Base-by-base conservation (phyloP, 1,284 basidiomycete species). In the Coriolopsis trogii region DNA sequence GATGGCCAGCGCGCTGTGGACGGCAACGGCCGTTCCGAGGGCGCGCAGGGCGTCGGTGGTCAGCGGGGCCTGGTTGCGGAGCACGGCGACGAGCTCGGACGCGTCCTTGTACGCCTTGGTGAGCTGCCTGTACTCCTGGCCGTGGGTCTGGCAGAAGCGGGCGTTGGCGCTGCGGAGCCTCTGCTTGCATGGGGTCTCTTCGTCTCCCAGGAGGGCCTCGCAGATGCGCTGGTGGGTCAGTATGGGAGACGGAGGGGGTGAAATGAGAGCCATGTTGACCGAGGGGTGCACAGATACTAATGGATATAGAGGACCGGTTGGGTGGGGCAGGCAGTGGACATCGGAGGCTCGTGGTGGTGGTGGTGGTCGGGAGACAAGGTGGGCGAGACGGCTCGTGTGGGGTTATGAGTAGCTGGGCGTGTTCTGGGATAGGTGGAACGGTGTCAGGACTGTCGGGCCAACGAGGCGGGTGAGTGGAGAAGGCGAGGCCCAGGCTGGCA, bases 161-260 rank as follows among this genome's bases (percentile, higher is more conserved):
- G 26, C 34, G 8, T n/a, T 18, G 2, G 38, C 13, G 25, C 6
- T 6, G 5, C 38, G 38, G 23, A 28, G n/a, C 3, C 28, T 12
- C 12, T 16, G 38, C 10, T 15, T 30, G 39, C 49, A 51, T 8
- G 23, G 20, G 9, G 44, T 51, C 10, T 29, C 23, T 10, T 51
- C 49, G 49, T 51, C 49, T 7, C 13, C 4, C 25, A 51, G 49
- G 16, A 51, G 49, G 15, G 49, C 49, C 44, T 51, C 30, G 43
- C 49, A 51, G 23, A 6, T 29, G 33, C 30, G 38, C 25, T 18
- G 12, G 30, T 15, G 30, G 16, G 26, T 15, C 8, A 24, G n/a
- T 20, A 4, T 28, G 7, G 21, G 24, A 20, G 49, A 24, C 25
- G 25, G 10, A 18, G 33, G 18, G 37, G 39, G 49, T 6, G 49